Percentiles rank a stretch among this genome's conserved stretches.
Evolutionary conservation across 257 asterid species (phyloP).

Genomic region (Leonotis leonurus): DNA sequence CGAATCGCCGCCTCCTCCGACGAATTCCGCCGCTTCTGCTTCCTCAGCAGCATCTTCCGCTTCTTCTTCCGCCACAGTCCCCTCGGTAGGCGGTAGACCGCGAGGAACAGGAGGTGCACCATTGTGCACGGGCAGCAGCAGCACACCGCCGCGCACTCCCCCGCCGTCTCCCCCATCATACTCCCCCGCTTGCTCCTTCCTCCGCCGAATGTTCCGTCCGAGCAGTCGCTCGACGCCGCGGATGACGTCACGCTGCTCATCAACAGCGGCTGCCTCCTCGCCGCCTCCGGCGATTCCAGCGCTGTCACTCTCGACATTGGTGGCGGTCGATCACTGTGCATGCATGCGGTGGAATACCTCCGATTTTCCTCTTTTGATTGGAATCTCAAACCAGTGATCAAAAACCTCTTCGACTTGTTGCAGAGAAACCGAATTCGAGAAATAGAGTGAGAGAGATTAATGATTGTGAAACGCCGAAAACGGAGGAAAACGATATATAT

Average conservation of each 20-base stretch:
- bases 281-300: slow-evolving; percentile 16
- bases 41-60: slow-evolving; percentile 29
- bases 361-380: background rate
- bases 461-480: no score
- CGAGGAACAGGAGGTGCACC: slow-evolving; percentile 36
- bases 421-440: slow-evolving; percentile 13
- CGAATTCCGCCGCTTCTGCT: slow-evolving; percentile 20
- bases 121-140: slow-evolving; percentile 50
- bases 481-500: no score
- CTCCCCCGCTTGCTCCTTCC: no score
- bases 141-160: slow-evolving; percentile 51
- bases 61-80: slow-evolving; percentile 41
- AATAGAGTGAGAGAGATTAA: background rate
- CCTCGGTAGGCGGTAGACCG: slow-evolving; percentile 38
- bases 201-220: background rate
- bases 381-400: slow-evolving; percentile 18
- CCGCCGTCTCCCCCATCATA: slow-evolving; percentile 47
- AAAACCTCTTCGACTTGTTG: slow-evolving; percentile 2
- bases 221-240: background rate
- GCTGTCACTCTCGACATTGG: slow-evolving; percentile 23
- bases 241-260: slow-evolving; percentile 12
- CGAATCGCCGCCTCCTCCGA: slow-evolving; percentile 15
- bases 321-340: background rate
- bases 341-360: background rate
- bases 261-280: slow-evolving; percentile 33